These are phyloP conservation scores for Royoungia palumana DNA, from an alignment of 768 basidiomycete genomes.

Conservation along the genomic window DNA sequence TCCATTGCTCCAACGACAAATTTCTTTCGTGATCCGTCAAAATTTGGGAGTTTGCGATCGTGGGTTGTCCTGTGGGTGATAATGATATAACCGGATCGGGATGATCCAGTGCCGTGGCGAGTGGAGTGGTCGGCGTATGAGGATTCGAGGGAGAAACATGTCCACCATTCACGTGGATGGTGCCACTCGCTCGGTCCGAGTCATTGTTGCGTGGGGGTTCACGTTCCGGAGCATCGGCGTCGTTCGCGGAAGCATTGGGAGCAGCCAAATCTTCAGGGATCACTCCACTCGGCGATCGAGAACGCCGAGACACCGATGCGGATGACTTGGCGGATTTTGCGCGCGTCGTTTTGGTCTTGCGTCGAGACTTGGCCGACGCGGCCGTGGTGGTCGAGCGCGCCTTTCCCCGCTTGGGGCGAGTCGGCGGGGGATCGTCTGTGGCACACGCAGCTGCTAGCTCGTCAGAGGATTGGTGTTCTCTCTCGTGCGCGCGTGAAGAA, in stretches of 20 bases:
- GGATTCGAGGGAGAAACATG: neutral
- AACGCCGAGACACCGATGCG: constrained; percentile 9
- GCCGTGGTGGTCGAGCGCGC: constrained; percentile 23
- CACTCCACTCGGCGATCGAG: constrained; percentile 11
- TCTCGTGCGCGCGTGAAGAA: neutral
- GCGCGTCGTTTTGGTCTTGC: constrained; percentile 21
- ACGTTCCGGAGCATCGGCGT: neutral
- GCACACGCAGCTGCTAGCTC: constrained; percentile 11
- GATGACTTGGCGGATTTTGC: constrained; percentile 20
- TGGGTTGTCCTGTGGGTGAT: constrained; percentile 10
- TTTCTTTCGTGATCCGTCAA: constrained; percentile 50
- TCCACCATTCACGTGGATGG: neutral
- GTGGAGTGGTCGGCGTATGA: neutral
- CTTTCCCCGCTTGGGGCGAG: constrained; percentile 17
- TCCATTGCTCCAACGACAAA: constrained; percentile 85
- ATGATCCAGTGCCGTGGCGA: neutral
- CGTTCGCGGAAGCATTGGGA: neutral
- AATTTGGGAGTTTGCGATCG: constrained; percentile 11
- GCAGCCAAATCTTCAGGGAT: neutral
- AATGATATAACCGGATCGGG: constrained; percentile 14
- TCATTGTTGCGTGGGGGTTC: neutral
- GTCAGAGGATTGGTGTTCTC: constrained; percentile 25
- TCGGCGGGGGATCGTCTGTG: constrained; percentile 7
- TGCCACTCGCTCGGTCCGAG: neutral
- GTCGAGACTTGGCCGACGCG: constrained; percentile 20